Percentiles rank a stretch among this genome's conserved stretches.
Conservation (phyloP, 352 stramenopile genomes). For the Peronospora belbahrii region DNA sequence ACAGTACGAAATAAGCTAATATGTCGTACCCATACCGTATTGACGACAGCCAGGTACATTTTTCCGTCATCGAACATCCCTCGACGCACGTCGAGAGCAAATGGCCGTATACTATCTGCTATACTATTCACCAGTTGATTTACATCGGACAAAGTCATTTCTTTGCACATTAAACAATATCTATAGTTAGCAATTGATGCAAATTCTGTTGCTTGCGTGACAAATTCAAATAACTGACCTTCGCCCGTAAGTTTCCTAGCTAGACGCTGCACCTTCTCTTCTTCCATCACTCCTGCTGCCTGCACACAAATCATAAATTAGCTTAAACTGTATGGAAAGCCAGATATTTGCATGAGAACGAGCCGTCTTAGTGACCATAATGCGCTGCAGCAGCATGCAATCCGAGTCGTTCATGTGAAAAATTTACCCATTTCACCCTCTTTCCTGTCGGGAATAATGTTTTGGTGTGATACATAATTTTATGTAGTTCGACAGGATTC, state of each 20-base stretch:
- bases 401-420: constrained; percentile 61
- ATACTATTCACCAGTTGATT: constrained; percentile 63
- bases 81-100: constrained; percentile 65
- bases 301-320: constrained; percentile 7
- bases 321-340: no score
- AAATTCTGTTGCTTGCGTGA: neutral
- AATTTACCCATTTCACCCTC: no score
- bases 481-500: no score
- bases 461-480: no score
- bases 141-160: constrained; percentile 43
- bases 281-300: constrained; percentile 60
- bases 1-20: neutral
- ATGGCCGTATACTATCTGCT: constrained; percentile 44
- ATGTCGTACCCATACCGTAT: constrained; percentile 36
- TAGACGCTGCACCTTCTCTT: constrained; percentile 45
- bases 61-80: constrained; percentile 78
- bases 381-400: constrained; percentile 67
- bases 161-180: constrained; percentile 13
- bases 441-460: no score
- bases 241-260: constrained; percentile 55
- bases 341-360: neutral
- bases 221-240: constrained; percentile 28
- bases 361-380: constrained; percentile 36
- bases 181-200: neutral
- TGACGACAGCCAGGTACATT: constrained; percentile 73